Base-by-base conservation (phyloP, 495 filamentous ascomycete genomes). In the Ascobolus immersus region DNA sequence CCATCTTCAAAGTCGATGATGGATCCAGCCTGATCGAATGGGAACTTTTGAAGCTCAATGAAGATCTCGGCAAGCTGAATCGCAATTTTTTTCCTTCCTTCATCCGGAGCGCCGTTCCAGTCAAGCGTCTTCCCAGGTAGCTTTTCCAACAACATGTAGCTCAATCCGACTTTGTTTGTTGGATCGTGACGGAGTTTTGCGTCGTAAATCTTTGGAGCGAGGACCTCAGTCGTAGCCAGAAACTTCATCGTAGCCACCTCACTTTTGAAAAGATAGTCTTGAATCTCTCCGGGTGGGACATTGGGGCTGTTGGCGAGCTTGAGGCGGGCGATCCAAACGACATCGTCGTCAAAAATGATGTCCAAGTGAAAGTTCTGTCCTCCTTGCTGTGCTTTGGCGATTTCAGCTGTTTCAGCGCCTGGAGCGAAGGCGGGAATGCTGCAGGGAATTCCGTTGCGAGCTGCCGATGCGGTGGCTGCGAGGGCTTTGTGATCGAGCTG, bases 101-200 rank as follows among this genome's bases (percentile, higher is more conserved):
- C 33, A 11, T 36, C 11, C 20, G 37, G 46, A 17, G 43, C 28
- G 19, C 37, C 11, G 7, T 47, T 26, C 49, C 48, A 56, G 15
- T 48, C 32, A 17, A 57, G 29, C 6, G 51, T 39, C 28, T 42
- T 50, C 0, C 54, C 51, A 8, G 42, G 28, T 25, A 58, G 30
- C 42, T 53, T 60, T 26, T 58, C 47, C 46, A 57, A 50, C 21
- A 59, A 40, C 17, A 59, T 47, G 25, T 51, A 55, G 31, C 42
- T 38, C 1, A 46, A 33, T 8, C 55, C 55, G 10, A 54, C 47
- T 23, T 42, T 31, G 18, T 56, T 57, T 4, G 32, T 22, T 6
- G 45, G 45, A 38, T 51, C 44, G n/a, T n/a, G n/a, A n/a, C n/a
- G 7, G 36, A 42, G 21, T 41, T 44, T 17, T 37, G 37, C n/a